Evolutionary conservation across 1,284 basidiomycete species (phyloP), one percentile per base, ranked within the genome.

Genomic region (Phenoliferia sp.): DNA sequence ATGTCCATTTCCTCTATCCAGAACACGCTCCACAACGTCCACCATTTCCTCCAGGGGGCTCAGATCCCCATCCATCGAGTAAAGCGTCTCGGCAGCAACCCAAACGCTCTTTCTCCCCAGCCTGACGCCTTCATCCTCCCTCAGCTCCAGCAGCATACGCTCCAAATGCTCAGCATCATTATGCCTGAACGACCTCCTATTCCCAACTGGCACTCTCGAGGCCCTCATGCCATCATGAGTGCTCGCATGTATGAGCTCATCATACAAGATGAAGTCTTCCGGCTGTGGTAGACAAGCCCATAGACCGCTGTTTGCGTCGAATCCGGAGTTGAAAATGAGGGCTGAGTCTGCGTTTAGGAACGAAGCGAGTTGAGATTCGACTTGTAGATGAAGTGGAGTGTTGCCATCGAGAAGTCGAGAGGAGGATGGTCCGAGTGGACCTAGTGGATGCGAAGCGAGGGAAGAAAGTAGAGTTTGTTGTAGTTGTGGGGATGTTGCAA

Each of bases 21-120:
- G 83, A 31, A 84, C 72, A 31, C 82, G 79, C 48, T 89, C 87
- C 50, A 90, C 75, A 3, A 83, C 74, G 19, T 84, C 82, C 19
- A 87, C 83, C 64, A 96, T 87, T 39, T 85, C 83, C 7, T 71
- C 69, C 19, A 97, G 81, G 0, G 92, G 92, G 1, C 90, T 85
- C 67, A 94, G 84, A 59, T 93, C 94, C 22, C 94, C 94, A 75
- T 97, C 94, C 94, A 97, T 98, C 69, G 89, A 92, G 77, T 98
- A 97, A 64, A 97, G 80, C 55, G 86, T 87, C 81, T 97, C 94
- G 22, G 96, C 86, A 0, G 90, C 88, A n/a, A 97, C 77, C 72
- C 69, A 74, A 55, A 71, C 63, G 55, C 63, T 69, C 71, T 34
- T 64, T 52, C 22, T 7, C 22, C 69, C 72, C 7, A 32, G 19